Base-by-base conservation (phyloP, 805 yeast genomes). In the Candida verbasci region DNA sequence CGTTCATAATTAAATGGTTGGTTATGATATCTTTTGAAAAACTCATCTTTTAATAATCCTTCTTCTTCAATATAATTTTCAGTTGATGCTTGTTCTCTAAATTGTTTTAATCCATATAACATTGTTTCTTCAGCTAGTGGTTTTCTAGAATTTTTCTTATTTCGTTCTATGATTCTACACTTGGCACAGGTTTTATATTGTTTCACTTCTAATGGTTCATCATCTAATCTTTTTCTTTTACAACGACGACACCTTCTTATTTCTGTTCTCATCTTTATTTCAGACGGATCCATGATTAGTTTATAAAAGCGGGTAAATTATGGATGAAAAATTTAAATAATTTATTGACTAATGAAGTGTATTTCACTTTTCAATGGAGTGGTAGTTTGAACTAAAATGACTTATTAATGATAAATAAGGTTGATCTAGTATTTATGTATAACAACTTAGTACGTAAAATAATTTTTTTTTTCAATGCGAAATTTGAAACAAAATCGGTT, bases 171-270 rank as follows among this genome's bases (percentile, higher is more conserved):
- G 51, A 73, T 70, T 40, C 80, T 65, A 49, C 80, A 74, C 43
- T 76, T 73, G 49, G 74, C 76, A 55, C 80, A 74, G 3, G 80
- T 74, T 43, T 74, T 74, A 51, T 73, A 74, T 48, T 72, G 76
- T 45, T 68, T 61, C 27, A 74, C 78, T 43, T 74, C 78, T 2
- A 76, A 72, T 17, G 75, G 74, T 53, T 74, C 80, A 42, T 73
- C 74, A 41, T 68, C 71, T 44, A 72, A 64, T 56, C 80, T 64
- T 65, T 72, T 69, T 35, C 78, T 56, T 49, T 74, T 74, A 57
- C 80, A 74, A 48, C 80, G 72, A 50, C 80, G 76, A 49, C 80
- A 74, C 44, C 63, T 53, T 54, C 62, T 57, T 11, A 53, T 50
- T 25, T 55, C 60, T 20, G 35, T 29, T 18, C 33, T 30, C 39